Conservation (phyloP, 2,329 filamentous ascomycete genomes). For the Penicillium sp. region DNA sequence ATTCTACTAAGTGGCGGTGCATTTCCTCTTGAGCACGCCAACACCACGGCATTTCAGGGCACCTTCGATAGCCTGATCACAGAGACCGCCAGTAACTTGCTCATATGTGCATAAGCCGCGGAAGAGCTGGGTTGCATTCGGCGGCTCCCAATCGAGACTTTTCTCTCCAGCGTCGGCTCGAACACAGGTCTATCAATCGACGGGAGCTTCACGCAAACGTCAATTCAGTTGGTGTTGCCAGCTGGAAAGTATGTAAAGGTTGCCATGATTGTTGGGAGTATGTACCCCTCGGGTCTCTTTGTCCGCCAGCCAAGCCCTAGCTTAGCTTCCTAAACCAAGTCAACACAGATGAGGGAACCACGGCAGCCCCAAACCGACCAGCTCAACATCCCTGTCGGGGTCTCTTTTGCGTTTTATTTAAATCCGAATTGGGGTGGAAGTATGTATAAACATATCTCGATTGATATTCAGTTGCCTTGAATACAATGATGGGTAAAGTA, state of each 20-base stretch:
- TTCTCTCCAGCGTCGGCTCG: not conserved
- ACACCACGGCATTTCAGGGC: not conserved
- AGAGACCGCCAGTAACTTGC: not conserved
- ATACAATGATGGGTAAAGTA: not conserved
- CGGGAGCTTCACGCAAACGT: constrained; percentile 1
- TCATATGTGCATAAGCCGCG: not conserved
- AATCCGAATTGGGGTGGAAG: not conserved
- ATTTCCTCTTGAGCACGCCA: not conserved
- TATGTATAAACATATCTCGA: not conserved
- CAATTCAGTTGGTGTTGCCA: not conserved
- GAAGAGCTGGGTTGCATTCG: constrained; percentile 1
- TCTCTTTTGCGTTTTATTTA: not conserved
- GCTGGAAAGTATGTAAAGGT: not conserved
- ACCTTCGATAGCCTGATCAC: not conserved
- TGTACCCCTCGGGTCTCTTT: not conserved
- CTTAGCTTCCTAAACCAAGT: not conserved
- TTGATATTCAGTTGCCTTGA: not conserved
- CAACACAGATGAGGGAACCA: constrained; percentile 7
- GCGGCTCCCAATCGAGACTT: not conserved
- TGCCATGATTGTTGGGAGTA: constrained; percentile 7
- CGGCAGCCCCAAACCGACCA: not conserved
- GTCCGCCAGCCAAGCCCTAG: not conserved
- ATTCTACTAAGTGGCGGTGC: constrained; percentile 1
- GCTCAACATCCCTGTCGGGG: not conserved
- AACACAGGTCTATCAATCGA: not conserved